phyloP scores from a whole-genome alignment of 2,329 filamentous ascomycete genomes.

The Colletotrichum cereale region DNA sequence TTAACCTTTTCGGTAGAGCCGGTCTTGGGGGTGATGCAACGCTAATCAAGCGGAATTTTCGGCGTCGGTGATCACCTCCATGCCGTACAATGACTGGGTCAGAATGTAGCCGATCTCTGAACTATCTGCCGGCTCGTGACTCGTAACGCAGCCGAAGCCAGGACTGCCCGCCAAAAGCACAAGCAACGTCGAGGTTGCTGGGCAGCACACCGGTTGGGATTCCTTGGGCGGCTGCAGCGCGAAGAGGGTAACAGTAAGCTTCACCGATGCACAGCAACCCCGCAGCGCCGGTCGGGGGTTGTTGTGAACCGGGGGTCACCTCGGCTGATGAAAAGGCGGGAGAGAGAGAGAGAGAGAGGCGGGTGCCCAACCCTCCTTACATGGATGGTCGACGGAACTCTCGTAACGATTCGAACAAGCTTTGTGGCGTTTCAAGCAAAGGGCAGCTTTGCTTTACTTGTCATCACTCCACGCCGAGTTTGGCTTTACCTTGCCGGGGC shows the following conservation, averaged over 20 bases:
- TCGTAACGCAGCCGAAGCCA: not conserved
- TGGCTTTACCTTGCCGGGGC: no score
- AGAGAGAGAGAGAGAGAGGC: no score
- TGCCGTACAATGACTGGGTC: not conserved
- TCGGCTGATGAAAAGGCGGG: not conserved
- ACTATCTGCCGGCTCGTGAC: not conserved
- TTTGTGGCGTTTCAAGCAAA: not conserved
- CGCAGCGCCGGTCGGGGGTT: no score
- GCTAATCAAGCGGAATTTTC: not conserved
- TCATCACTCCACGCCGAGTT: not conserved
- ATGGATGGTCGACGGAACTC: not conserved
- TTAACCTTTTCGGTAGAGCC: no score
- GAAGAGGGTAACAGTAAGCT: constrained; percentile 19
- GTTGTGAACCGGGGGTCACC: not conserved
- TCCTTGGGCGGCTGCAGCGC: not conserved
- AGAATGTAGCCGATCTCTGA: not conserved
- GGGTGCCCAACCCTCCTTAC: no score
- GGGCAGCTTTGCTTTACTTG: not conserved
- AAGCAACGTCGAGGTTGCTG: constrained; percentile 6
- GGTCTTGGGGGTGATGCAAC: no score
- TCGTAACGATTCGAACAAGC: no score
- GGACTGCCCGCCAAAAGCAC: constrained; percentile 8
- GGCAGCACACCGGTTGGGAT: not conserved
- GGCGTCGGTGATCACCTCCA: not conserved
- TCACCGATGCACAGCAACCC: no score